Evolutionary conservation across 2,329 filamentous ascomycete species (phyloP).

Genomic region (Alternaria arbusti): DNA sequence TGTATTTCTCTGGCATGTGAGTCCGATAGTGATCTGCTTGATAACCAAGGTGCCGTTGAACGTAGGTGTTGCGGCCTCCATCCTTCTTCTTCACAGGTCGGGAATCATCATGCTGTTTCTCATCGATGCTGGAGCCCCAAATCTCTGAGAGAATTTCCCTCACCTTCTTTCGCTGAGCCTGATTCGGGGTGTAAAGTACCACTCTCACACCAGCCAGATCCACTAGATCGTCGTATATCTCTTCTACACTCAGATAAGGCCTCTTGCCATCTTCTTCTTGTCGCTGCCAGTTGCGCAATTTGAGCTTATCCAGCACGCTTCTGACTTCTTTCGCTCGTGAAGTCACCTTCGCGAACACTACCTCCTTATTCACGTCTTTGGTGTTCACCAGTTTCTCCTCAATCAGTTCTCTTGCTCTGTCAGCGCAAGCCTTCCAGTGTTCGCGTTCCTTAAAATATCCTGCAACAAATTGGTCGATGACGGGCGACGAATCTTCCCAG

Average conservation of each 20-base stretch:
- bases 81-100: not conserved
- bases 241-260: not conserved
- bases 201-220: conserved; percentile 18
- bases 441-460: too few relatives aligned
- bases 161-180: not conserved
- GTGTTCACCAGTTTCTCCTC: not conserved
- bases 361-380: not conserved
- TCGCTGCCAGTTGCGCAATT: not conserved
- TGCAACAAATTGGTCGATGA: too few relatives aligned
- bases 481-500: too few relatives aligned
- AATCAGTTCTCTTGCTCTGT: not conserved
- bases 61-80: not conserved
- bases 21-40: not conserved
- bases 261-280: not conserved
- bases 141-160: not conserved
- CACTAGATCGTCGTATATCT: not conserved
- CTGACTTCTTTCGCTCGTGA: not conserved
- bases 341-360: not conserved
- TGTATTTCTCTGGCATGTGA: not conserved
- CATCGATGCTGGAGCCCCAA: not conserved
- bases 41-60: not conserved
- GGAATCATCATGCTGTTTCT: not conserved
- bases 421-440: too few relatives aligned
- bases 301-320: not conserved
- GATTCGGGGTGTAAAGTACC: conserved; percentile 13